Evolutionary conservation across 225 moss, liverwort and hornwort species (phyloP).

Genomic region (Physcomitrium patens): DNA sequence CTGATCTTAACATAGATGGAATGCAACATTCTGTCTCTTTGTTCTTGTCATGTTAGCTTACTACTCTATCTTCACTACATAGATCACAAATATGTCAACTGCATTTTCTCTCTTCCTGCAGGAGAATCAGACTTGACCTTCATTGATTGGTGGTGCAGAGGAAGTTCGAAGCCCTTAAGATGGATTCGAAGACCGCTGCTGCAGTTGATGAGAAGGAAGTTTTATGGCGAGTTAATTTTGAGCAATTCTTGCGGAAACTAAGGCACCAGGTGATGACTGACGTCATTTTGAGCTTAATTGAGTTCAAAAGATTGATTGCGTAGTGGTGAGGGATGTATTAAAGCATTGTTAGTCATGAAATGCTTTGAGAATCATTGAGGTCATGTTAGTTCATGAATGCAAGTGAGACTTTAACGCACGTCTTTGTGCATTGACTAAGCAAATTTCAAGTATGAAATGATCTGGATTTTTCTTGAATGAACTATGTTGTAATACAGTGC

Average conservation of each 20-base stretch:
- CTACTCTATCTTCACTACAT: too few species aligned
- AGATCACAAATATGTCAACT: too few species aligned
- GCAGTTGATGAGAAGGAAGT: slow-evolving; percentile 88
- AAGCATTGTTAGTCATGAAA: neutral
- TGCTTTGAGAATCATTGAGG: neutral
- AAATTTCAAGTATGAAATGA: neutral
- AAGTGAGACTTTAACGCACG: neutral
- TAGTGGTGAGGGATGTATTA: neutral
- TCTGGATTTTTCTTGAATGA: neutral
- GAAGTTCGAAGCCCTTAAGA: slow-evolving; percentile 72
- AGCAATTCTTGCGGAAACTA: slow-evolving; percentile 79
- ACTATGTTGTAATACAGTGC: neutral
- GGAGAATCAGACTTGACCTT: slow-evolving; percentile 13
- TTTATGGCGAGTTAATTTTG: slow-evolving; percentile 89
- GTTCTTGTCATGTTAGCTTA: too few species aligned
- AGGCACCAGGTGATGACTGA: slow-evolving; percentile 70
- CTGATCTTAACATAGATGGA: too few species aligned
- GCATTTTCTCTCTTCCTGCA: neutral
- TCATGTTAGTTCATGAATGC: neutral
- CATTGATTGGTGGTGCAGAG: slow-evolving; percentile 54
- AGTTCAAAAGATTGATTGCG: neutral
- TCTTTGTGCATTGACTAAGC: neutral
- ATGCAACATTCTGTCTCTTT: too few species aligned
- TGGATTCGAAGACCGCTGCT: slow-evolving; percentile 91
- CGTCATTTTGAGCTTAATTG: neutral